Conservation (phyloP, 768 basidiomycete species). For the Hypsizygus marmoreus region DNA sequence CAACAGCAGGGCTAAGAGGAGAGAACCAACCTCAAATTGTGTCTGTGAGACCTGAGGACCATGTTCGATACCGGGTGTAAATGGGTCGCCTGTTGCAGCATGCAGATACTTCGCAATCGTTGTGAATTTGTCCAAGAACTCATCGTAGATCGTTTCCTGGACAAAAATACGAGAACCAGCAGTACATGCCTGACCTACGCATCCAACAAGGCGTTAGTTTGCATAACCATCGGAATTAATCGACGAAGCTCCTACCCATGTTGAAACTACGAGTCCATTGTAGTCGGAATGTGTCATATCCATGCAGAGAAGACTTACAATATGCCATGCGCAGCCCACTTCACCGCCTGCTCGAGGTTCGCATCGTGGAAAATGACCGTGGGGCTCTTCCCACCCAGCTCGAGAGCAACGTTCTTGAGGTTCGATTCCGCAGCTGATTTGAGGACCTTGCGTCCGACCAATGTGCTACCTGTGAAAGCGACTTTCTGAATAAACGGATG, state of each 20-base stretch:
- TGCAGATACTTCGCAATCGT: constrained; percentile 49
- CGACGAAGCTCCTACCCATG: no score
- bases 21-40: constrained; percentile 60
- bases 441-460: constrained; percentile 78
- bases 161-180: constrained; percentile 87
- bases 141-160: constrained; percentile 76
- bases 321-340: constrained; percentile 72
- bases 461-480: constrained; percentile 85
- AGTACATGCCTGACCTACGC: constrained; percentile 73
- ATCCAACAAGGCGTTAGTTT: constrained; percentile 5
- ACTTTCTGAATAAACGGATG: constrained; percentile 68
- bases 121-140: constrained; percentile 66
- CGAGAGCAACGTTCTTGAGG: constrained; percentile 81
- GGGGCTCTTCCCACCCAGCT: constrained; percentile 79
- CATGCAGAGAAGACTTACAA: no score
- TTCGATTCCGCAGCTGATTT: constrained; percentile 80
- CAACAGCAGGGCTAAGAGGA: neutral
- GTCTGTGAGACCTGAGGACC: constrained; percentile 74
- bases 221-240: neutral
- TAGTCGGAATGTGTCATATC: no score
- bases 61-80: constrained; percentile 54
- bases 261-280: no score
- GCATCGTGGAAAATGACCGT: constrained; percentile 75
- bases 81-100: constrained; percentile 61
- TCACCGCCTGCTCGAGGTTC: constrained; percentile 69